Conservation (phyloP, 192 early-diverging fungal genomes). For the Cladochytrium replicatum region DNA sequence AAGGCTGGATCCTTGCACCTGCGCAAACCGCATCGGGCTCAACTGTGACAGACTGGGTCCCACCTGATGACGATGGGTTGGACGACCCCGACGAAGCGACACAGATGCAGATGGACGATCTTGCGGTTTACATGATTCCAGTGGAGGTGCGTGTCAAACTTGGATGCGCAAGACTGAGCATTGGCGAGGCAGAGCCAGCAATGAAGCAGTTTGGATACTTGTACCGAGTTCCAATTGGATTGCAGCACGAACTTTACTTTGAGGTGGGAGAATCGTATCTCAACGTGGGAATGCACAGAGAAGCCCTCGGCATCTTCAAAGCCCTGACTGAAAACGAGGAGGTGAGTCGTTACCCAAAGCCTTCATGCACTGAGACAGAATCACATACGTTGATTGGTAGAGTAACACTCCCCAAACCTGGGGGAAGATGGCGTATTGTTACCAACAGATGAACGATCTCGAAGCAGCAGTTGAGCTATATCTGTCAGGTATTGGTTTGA, state of each 20-base stretch:
- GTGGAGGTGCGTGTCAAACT: constrained; percentile 79
- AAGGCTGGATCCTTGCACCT: no score
- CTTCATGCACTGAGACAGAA: background rate
- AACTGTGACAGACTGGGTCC: no score
- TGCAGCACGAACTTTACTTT: constrained; percentile 59
- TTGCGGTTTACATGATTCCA: no score
- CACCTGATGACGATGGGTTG: background rate
- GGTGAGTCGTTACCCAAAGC: constrained; percentile 8
- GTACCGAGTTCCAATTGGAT: constrained; percentile 24
- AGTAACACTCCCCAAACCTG: constrained; percentile 28
- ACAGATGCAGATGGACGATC: no score
- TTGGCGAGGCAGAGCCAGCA: constrained; percentile 60
- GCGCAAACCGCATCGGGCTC: no score
- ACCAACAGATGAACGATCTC: constrained; percentile 45
- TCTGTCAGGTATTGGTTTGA: constrained; percentile 16
- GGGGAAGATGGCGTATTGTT: constrained; percentile 49
- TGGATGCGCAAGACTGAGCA: constrained; percentile 65
- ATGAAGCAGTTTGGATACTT: constrained; percentile 59
- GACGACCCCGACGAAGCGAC: no score
- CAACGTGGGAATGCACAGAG: constrained; percentile 44
- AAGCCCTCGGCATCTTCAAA: constrained; percentile 52
- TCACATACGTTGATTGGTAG: constrained; percentile 8
- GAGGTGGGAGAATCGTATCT: constrained; percentile 69
- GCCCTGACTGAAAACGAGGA: constrained; percentile 16
- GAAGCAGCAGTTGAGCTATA: constrained; percentile 42